Evolutionary conservation across 73 alveolate species (phyloP), one percentile per base, ranked within the genome.

Genomic region (Tetrahymena malaccensis): DNA sequence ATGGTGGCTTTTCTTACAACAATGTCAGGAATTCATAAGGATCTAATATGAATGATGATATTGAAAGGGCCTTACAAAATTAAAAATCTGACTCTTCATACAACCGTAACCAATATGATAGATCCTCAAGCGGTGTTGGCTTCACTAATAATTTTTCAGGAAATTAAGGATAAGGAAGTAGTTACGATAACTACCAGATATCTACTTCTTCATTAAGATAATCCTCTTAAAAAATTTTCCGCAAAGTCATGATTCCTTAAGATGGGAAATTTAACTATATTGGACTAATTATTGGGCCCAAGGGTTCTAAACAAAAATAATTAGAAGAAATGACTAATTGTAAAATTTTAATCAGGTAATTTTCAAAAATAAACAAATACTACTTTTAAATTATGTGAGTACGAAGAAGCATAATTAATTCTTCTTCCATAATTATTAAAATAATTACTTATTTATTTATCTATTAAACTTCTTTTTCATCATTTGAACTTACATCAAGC

Each of bases 231-330:
- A 96, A 97, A 93, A 94, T 97, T 85, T 98, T 97, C 95, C 97
- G 98, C 96, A 98, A 98, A 97, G 96, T 98, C 43, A 97, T 96
- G 96, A 95, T 98, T 31, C 99, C 99, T 22, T 97, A 98, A 94
- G 98, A 98, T 85, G 95, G 97, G 50, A 99, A 99, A 85, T 98
- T 98, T 58, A 98, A 98, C 95, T 98, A 98, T 95, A 98, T 98
- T 50, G 99, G 99, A n/a, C 96, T 98, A 50, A 97, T 98, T 43
- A 98, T 98, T 57, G 99, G 99, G 10, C 99, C 99, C 22, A 98
- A 96, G 94, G 99, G 99, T 13, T 98, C 98, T 93, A 97, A 97
- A 93, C 97, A 98, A 96, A 98, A 98, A 96, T 94, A 99, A 84
- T 96, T 98, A 37, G 99, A 98, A 94, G 99, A 97, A 85, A 99